Evolutionary conservation across 257 asterid genomes (phyloP).

Genomic region (Coffea eugenioides): DNA sequence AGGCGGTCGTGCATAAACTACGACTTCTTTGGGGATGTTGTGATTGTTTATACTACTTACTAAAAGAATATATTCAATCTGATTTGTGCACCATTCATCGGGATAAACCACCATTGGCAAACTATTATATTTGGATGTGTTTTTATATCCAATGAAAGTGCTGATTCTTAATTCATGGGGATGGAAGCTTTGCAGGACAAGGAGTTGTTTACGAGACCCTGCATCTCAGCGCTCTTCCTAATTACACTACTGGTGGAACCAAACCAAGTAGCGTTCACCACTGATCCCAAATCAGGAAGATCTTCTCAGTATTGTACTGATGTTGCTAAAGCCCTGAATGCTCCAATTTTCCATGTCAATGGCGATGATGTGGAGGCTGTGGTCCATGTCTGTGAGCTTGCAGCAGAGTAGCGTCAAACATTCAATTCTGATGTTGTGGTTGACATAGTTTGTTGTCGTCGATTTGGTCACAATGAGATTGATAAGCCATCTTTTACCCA

Average conservation of each 20-base stretch:
- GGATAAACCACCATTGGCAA: no score
- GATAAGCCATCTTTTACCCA: conserved; percentile 96
- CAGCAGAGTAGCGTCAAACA: conserved; percentile 97
- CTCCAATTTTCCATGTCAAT: conserved; percentile 93
- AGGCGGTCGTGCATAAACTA: no score
- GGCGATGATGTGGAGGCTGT: conserved; percentile 98
- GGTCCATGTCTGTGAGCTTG: conserved; percentile 92
- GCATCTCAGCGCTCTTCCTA: conserved; percentile 98
- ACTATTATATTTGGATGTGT: no score
- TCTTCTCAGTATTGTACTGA: conserved; percentile 96
- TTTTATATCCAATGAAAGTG: no score
- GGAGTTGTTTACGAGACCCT: conserved; percentile 97
- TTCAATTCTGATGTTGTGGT: conserved; percentile 94
- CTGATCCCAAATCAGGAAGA: conserved; percentile 91
- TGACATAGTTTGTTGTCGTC: conserved; percentile 86
- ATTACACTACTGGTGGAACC: conserved; percentile 93
- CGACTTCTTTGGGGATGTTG: no score
- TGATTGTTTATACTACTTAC: no score
- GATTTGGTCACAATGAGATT: conserved; percentile 95
- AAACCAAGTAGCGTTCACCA: conserved; percentile 97
- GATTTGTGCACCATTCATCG: no score
- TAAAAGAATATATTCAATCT: no score
- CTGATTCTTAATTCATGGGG: conserved; percentile 66
- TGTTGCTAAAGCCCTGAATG: conserved; percentile 92
- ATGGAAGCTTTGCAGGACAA: conserved; percentile 98